Evolutionary conservation across 2,329 filamentous ascomycete species (phyloP), one percentile per base, ranked within the genome.

Genomic region (Clonostachys chloroleuca): DNA sequence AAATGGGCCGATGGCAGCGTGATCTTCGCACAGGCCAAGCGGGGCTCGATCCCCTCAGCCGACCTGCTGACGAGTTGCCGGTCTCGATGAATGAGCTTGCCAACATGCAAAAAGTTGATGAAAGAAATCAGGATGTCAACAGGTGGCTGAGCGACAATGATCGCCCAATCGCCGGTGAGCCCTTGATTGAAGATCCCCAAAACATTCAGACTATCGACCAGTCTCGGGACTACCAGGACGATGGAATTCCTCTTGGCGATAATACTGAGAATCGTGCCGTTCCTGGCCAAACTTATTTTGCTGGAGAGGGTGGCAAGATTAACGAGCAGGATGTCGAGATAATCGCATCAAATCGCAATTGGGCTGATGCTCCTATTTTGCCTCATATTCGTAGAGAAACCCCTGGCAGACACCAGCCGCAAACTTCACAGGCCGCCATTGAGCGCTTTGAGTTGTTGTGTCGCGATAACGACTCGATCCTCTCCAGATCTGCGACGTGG

Each of bases 401-500:
- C 12, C 56, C 58, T 5, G 58, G 56, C 10, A 59, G 59, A 17
- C 56, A 67, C 42, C 78, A 81, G 51, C 78, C 77, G 2, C 62
- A 70, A 45, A 70, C 73, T 2, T 75, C 79, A 2, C 69, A 78
- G 40, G 77, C 67, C 14, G 79, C 79, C 10, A 83, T 83, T 17
- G 68, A 70, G 40, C 68, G 56, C 37, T 82, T 77, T 46, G 67
- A 80, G 52, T 67, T 65, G 12, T 70, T 78, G 67, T 75, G 67
- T 46, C 70, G 69, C 17, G 78, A 83, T 51, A 81, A 72, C 43
- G 75, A 74, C 30, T 85, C 82, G 0, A 69, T 84, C 12, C 62
- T 83, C 10, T 86, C 82, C 3, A 71, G 79, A 51, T 77, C 82
- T 13, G 85, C 85, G 16, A 89, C 86, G 1, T 83, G 86, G 74